These are phyloP conservation scores for Sugiyamaella floridensis DNA, from an alignment of 805 yeast genomes.

Conservation along the genomic window DNA sequence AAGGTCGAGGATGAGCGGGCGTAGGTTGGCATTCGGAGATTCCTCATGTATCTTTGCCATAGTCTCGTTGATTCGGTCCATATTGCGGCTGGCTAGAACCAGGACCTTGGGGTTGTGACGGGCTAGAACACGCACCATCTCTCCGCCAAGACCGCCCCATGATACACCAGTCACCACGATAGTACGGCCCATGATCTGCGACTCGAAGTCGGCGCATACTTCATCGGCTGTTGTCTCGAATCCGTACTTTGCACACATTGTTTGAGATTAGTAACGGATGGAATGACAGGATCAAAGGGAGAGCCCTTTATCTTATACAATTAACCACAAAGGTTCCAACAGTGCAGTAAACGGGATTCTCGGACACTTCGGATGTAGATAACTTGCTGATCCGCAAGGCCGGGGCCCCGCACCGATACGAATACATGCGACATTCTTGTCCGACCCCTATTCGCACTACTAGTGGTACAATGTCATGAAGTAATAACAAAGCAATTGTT, in stretches of 20 bases:
- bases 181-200: constrained; percentile 6
- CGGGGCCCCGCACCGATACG: too few species aligned
- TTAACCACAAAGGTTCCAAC: too few species aligned
- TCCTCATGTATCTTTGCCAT: constrained; percentile 3
- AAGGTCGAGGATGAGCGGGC: constrained; percentile 13
- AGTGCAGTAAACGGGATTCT: too few species aligned
- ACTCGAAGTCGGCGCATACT: background rate
- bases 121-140: constrained; percentile 7
- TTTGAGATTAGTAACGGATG: background rate
- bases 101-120: constrained; percentile 4
- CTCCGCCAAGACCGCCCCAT: constrained; percentile 12
- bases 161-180: constrained; percentile 7
- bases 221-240: constrained; percentile 3
- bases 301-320: background rate
- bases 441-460: too few species aligned
- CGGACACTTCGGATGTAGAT: too few species aligned
- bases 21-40: constrained; percentile 5
- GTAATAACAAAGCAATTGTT: too few species aligned
- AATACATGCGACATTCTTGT: too few species aligned
- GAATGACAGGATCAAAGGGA: background rate
- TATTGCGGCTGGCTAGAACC: constrained; percentile 4
- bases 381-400: too few species aligned
- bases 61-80: constrained; percentile 3
- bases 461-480: too few species aligned
- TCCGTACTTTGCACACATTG: background rate